phyloP scores from a whole-genome alignment of 345 rosid species.

The Stellera chamaejasme region DNA sequence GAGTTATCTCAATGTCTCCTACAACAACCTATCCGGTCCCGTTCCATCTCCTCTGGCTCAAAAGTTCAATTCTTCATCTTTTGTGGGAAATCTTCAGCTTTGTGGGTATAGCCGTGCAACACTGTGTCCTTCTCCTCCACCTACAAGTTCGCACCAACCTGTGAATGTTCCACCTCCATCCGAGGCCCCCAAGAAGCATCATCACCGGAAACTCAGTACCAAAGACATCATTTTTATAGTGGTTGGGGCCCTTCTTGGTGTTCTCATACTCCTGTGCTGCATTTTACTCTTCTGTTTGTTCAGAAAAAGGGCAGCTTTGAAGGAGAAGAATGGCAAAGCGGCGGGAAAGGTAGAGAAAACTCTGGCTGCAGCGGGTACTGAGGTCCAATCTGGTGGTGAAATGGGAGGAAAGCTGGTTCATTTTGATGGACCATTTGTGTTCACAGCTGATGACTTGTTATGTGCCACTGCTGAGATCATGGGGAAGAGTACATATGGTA shows the following conservation, averaged over 20 bases:
- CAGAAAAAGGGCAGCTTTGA: conserved; percentile 46
- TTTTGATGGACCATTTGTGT: conserved; percentile 89
- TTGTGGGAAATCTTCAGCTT: conserved; percentile 76
- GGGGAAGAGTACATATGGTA: conserved; percentile 93
- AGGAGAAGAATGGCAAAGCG: conserved; percentile 38
- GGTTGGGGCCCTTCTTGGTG: conserved; percentile 55
- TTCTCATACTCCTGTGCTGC: conserved; percentile 57
- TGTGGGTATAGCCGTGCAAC: conserved; percentile 73
- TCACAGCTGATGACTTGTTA: conserved; percentile 89
- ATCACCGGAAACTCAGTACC: conserved; percentile 42
- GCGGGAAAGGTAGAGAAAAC: conserved; percentile 37
- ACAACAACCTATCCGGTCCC: conserved; percentile 73
- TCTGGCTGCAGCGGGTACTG: conserved; percentile 22
- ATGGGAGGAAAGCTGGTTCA: conserved; percentile 93
- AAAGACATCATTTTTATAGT: conserved; percentile 72
- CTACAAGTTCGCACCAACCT: conserved; percentile 36
- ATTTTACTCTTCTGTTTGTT: conserved; percentile 56
- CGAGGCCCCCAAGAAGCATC: conserved; percentile 24
- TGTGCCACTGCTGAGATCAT: conserved; percentile 98
- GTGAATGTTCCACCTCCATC: conserved; percentile 19
- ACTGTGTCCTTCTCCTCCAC: conserved; percentile 50
- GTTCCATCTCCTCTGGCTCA: conserved; percentile 59
- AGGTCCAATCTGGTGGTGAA: conserved; percentile 62
- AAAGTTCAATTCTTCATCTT: conserved; percentile 82
- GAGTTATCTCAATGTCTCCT: conserved; percentile 75